Evolutionary conservation across 768 basidiomycete species (phyloP).

Genomic region (Fomitopsis pulvina): DNA sequence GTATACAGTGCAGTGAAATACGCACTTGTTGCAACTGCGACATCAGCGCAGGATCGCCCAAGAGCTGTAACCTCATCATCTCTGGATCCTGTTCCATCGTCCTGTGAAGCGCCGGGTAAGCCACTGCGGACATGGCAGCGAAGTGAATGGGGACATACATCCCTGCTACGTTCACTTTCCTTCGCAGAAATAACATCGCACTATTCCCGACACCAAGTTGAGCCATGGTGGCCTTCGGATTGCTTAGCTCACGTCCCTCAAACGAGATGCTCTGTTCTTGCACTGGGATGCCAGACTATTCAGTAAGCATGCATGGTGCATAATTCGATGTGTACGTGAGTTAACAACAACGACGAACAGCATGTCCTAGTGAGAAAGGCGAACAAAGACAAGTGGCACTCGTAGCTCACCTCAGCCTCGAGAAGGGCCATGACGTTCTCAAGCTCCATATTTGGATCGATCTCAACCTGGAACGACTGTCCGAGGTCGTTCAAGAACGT

Average conservation of each 20-base stretch:
- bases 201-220: slow-evolving; percentile 57
- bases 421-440: slow-evolving; percentile 90
- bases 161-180: slow-evolving; percentile 47
- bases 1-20: slow-evolving; percentile 5
- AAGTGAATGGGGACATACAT: slow-evolving; percentile 24
- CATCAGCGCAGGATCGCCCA: slow-evolving; percentile 83
- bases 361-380: neutral
- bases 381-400: slow-evolving; percentile 1
- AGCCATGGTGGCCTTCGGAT: slow-evolving; percentile 62
- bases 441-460: slow-evolving; percentile 86
- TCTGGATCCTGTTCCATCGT: slow-evolving; percentile 77
- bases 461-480: slow-evolving; percentile 63
- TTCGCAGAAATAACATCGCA: slow-evolving; percentile 62
- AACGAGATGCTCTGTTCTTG: slow-evolving; percentile 69
- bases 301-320: neutral
- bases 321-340: too few relatives aligned
- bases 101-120: slow-evolving; percentile 31
- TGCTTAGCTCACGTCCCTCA: slow-evolving; percentile 57
- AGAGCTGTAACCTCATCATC: slow-evolving; percentile 81
- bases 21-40: slow-evolving; percentile 60
- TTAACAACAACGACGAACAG: too few relatives aligned
- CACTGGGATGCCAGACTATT: slow-evolving; percentile 67
- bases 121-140: neutral
- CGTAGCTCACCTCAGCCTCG: slow-evolving; percentile 79
- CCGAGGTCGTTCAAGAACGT: slow-evolving; percentile 69